Conservation (phyloP, 441 rosid genomes). For the Populus tomentosa region DNA sequence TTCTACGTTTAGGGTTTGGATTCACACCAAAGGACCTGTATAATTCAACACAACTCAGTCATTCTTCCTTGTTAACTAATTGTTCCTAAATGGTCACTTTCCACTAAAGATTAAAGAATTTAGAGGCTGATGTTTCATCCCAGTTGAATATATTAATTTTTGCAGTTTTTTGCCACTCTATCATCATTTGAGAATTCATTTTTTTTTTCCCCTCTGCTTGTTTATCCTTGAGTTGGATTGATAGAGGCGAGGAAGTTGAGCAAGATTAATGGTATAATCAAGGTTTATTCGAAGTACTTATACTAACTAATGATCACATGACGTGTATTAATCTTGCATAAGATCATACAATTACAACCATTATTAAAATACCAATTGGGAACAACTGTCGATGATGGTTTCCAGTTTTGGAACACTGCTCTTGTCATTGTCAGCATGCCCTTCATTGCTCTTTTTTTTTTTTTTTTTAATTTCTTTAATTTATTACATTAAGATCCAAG, state of each 20-base stretch:
- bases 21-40: not conserved
- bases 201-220: not conserved
- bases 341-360: constrained; percentile 5
- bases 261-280: constrained; percentile 9
- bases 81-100: constrained; percentile 23
- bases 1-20: not conserved
- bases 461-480: not conserved
- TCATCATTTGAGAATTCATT: constrained; percentile 7
- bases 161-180: constrained; percentile 14
- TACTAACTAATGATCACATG: not conserved
- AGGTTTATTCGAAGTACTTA: constrained; percentile 3
- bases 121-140: constrained; percentile 20
- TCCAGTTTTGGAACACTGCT: constrained; percentile 19
- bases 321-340: not conserved
- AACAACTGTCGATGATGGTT: not conserved
- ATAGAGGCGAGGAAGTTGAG: constrained; percentile 10
- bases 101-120: constrained; percentile 16
- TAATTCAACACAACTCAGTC: not conserved
- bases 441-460: constrained; percentile 4
- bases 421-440: constrained; percentile 23
- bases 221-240: constrained; percentile 8
- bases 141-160: constrained; percentile 13
- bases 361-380: not conserved
- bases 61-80: not conserved
- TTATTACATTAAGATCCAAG: constrained; percentile 3